A percentile compares a stretch with the other conserved stretches of the same genome.
These are phyloP conservation scores for Geopyxis carbonaria DNA, from an alignment of 495 filamentous ascomycete species.

Conservation along the genomic window DNA sequence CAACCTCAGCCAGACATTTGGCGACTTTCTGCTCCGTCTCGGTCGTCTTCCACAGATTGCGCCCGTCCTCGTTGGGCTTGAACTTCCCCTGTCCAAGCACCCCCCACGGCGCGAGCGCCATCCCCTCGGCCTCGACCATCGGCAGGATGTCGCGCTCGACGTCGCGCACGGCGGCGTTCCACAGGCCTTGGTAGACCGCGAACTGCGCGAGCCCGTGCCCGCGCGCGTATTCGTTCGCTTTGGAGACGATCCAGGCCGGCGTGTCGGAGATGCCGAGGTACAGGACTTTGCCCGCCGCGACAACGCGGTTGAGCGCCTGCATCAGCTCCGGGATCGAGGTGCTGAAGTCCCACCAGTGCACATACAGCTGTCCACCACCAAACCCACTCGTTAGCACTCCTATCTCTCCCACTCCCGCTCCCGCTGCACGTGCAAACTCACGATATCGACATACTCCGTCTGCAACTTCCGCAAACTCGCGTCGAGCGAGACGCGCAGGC, in stretches of 20 bases:
- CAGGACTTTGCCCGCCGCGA: constrained; percentile 45
- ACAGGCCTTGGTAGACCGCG: constrained; percentile 49
- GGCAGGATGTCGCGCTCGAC: constrained; percentile 55
- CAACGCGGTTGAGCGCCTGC: constrained; percentile 45
- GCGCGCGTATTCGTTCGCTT: constrained; percentile 51
- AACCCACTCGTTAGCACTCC: constrained; percentile 2
- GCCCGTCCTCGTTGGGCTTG: constrained; percentile 32
- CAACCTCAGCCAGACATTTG: constrained; percentile 40
- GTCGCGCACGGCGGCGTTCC: constrained; percentile 44
- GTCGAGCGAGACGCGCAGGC: constrained; percentile 36
- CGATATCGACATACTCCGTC: constrained; percentile 48
- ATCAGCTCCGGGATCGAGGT: constrained; percentile 52
- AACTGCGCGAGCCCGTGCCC: constrained; percentile 47
- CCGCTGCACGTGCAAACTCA: constrained; percentile 14
- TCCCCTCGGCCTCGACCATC: constrained; percentile 49
- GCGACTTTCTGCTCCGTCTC: constrained; percentile 38
- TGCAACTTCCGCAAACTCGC: constrained; percentile 42
- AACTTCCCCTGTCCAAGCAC: constrained; percentile 47
- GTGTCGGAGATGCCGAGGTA: constrained; percentile 55
- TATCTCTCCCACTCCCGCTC: constrained; percentile 3
- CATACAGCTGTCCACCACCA: constrained; percentile 34
- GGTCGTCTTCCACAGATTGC: constrained; percentile 23
- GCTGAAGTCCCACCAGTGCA: constrained; percentile 52
- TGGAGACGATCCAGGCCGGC: constrained; percentile 52
- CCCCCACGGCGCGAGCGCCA: constrained; percentile 50